phyloP scores from a whole-genome alignment of 495 filamentous ascomycete species.

The Pyrenula massariospora region DNA sequence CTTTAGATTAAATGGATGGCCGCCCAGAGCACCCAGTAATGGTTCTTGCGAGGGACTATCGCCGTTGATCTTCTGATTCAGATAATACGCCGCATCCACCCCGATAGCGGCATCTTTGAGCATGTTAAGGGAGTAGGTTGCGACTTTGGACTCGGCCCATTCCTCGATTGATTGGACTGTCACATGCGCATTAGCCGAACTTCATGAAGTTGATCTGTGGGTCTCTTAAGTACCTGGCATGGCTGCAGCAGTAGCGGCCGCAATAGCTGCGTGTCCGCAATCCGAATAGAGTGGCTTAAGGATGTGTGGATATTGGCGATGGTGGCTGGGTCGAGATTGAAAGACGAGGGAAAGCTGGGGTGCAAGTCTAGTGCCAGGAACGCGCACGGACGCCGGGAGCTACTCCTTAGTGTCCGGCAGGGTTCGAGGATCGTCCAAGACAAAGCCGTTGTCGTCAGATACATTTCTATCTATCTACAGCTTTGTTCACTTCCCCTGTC shows the following conservation, averaged over 20 bases:
- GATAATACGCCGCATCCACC: constrained; percentile 85
- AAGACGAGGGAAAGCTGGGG: neutral
- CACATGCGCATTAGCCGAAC: neutral
- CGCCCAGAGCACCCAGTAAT: constrained; percentile 79
- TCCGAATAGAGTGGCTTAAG: too few relatives aligned
- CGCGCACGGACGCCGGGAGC: neutral
- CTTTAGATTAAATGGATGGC: constrained; percentile 68
- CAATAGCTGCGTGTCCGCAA: too few relatives aligned
- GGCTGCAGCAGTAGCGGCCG: too few relatives aligned
- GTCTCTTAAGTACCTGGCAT: constrained; percentile 10
- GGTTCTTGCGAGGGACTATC: constrained; percentile 63
- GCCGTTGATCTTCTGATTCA: constrained; percentile 55
- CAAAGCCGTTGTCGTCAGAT: too few relatives aligned
- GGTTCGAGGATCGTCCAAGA: neutral
- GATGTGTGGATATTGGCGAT: neutral
- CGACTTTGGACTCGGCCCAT: constrained; percentile 39
- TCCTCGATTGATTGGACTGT: constrained; percentile 50
- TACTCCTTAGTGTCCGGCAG: too few relatives aligned
- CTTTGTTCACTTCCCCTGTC: neutral
- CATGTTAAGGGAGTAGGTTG: constrained; percentile 44
- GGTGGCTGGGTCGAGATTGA: neutral
- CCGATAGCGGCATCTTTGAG: constrained; percentile 64
- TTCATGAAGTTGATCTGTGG: neutral
- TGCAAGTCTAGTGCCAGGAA: neutral
- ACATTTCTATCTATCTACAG: too few relatives aligned